Base-by-base conservation (phyloP, 805 yeast genomes). In the Maudiozyma bulderi region DNA sequence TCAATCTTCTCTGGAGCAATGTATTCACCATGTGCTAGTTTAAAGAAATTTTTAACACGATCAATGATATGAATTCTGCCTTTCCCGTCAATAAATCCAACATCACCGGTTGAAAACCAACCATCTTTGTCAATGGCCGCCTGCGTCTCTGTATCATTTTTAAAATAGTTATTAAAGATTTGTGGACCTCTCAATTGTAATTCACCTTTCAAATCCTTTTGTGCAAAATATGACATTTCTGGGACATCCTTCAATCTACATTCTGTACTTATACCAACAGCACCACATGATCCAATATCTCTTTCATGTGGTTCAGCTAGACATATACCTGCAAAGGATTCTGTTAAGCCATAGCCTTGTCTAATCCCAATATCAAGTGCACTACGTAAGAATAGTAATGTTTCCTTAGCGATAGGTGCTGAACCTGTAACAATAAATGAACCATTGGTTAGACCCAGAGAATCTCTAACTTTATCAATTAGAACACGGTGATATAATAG, bases 261-360 rank as follows among this genome's bases (percentile, higher is more conserved):
- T 60, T 84, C 91, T 8, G 74, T 59, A 40, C 77, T 66, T 11
- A 76, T 66, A 39, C 78, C 74, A 44, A 81, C 70, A 1, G 84
- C 73, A 15, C 90, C 90, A 53, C 81, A 75, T 3, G 80, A 69
- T n/a, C 84, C 86, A 3, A 66, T 61, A 54, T 62, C 62, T 41
- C 59, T 55, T 48, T 82, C 87, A 51, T 68, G 57, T 43, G 75
- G 71, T n/a, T 71, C 71, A 9, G 72, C 59, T 32, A 58, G 58
- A 61, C 63, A 69, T 48, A 77, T 58, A 11, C 87, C 88, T n/a
- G 85, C 84, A 68, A 80, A 78, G 4, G 82, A 71, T 66, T 84
- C 91, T 5, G 87, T 80, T 39, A 81, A 71, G 3, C 90, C 91
- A 63, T 83, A 84, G n/a, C 91, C 93, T 66, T 84, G 89, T 48